Base-by-base conservation (phyloP, 352 stramenopile genomes). In the Pseudoperonospora humuli region DNA sequence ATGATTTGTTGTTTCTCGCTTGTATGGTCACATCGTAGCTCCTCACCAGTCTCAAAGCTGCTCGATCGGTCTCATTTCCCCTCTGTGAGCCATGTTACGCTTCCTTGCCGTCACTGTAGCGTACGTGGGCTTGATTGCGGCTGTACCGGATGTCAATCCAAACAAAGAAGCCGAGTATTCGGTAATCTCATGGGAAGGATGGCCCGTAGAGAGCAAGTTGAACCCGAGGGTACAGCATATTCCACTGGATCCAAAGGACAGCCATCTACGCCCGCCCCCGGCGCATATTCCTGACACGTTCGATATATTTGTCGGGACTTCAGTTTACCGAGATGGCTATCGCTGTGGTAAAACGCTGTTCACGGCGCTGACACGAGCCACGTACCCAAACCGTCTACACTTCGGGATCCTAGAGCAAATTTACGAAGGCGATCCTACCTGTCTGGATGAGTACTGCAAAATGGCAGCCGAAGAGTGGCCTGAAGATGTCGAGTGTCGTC, bases 371-470 rank as follows among this genome's bases (percentile, higher is more conserved):
- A 81, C 70, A 42, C 64, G 76, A 24, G 72, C 76, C 1, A 64
- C 39, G 23, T 45, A 88, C 39, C 76, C 76, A 0, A 70, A 85
- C 8, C 68, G 75, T 6, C 29, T 92, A 1, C 79, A 70, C 39
- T 88, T 92, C 60, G 79, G 79, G 27, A 66, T 92, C 20, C 50
- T 92, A 21, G 79, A 91, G 50, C 79, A 91, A 23, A 64, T 91
- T 39, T 83, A 85, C 40, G 56, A 67, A 1, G 72, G 71, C 23
- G 79, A 92, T 32, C 45, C 51, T 17, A 72, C 57, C 25, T 92
- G 79, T 57, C 60, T 88, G 13, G 66, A 72, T 17, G 74, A 86
- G 54, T 92, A 74, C 46, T 92, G 79, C 43, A 77, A 78, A 31
- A 81, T 87, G 67, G 63, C 76, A 20, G 60, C 62, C 1, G 58